Evolutionary conservation across 306 rosid species (phyloP).

Genomic region (Dicorynia guianensis): DNA sequence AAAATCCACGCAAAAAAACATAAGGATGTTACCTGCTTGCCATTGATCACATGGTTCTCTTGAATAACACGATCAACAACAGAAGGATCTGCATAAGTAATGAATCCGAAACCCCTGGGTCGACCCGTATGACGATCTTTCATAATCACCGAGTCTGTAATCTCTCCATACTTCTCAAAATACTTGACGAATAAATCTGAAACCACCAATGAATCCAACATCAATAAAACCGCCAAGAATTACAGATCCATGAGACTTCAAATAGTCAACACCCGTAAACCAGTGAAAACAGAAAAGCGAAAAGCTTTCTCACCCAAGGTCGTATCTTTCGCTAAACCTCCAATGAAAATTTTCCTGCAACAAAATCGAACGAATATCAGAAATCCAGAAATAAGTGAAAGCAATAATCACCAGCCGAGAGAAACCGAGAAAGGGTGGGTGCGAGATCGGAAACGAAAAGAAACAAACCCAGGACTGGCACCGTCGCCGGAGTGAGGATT

Average conservation of each 20-base stretch:
- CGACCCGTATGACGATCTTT: constrained; percentile 85
- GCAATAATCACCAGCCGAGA: not conserved
- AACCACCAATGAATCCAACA: too few species aligned
- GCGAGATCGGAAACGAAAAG: not conserved
- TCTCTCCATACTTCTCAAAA: constrained; percentile 90
- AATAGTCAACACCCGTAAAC: not conserved
- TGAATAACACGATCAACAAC: constrained; percentile 85
- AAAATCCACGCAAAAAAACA: not conserved
- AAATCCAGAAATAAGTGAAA: not conserved
- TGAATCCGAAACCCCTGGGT: constrained; percentile 91
- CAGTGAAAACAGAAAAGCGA: not conserved
- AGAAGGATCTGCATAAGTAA: constrained; percentile 83
- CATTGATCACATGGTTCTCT: constrained; percentile 76
- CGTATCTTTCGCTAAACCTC: constrained; percentile 93
- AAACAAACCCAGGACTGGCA: constrained; percentile 85
- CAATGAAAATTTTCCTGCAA: constrained; percentile 91
- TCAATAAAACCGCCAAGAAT: not conserved
- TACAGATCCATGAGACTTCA: not conserved
- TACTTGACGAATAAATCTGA: constrained; percentile 80
- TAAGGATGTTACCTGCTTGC: constrained; percentile 63
- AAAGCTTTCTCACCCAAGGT: constrained; percentile 57
- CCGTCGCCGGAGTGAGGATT: constrained; percentile 83
- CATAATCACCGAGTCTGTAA: constrained; percentile 92
- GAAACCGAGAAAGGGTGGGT: not conserved
- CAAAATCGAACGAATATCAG: not conserved